Evolutionary conservation across 768 basidiomycete species (phyloP), one percentile per base, ranked within the genome.

Genomic region (Leccinum barrowsii): DNA sequence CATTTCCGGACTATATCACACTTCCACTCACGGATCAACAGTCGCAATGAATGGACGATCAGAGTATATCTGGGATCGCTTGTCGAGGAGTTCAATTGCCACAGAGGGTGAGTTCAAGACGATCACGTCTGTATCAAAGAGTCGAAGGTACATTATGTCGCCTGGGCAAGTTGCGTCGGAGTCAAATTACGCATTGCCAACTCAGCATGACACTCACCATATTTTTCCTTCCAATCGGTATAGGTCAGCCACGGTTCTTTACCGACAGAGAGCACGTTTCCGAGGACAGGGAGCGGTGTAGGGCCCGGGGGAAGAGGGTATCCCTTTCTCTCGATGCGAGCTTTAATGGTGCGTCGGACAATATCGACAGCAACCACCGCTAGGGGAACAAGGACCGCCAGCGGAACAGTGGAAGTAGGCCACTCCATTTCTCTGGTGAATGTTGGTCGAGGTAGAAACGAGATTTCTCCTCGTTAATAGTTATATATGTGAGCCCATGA

Each of bases 41-140:
- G 32, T 58, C 3, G 46, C 57, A 15, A 58, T 28, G 46, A 15
- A 40, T n/a, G 57, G 46, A 10, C 57, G 57, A 28, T 58, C 52
- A 24, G 57, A 58, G 15, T 58, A 58, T 22, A 37, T 22, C 12
- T 58, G 51, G 3, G 57, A 53, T 8, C 50, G 32, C 7, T 51
- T 51, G 28, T 51, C 50, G 50, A 51, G 50, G 4, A 51, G 50
- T 1, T 51, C 46, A 6, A 19, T 19, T 7, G 52, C 11, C 13
- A 24, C 52, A 7, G 32, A 15, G 44, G 47, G 44, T 4, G 57
- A 37, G 5, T 58, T 58, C 5, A 58, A 12, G 17, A 58, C 13
- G n/a, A 58, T 10, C 5, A 58, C 52, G 12, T 58, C 57, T 12
- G 7, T 21, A 8, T 53, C 52, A 4, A 54, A 7, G 2, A 57